Evolutionary conservation across 2,329 filamentous ascomycete genomes (phyloP).

Genomic region (Trichoderma breve): DNA sequence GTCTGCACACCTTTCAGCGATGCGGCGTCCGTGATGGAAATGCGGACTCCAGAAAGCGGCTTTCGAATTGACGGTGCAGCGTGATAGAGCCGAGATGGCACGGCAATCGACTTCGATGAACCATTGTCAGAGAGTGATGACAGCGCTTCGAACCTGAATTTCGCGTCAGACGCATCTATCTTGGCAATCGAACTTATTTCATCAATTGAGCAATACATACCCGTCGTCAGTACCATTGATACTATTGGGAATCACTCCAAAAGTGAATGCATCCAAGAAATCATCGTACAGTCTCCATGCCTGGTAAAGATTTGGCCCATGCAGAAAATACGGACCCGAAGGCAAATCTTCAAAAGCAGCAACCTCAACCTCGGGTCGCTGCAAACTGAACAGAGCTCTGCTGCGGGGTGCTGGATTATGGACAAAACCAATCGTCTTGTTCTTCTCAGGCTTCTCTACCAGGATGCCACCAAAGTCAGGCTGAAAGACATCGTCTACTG

Average conservation of each 20-base stretch:
- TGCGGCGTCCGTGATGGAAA: slow-evolving; percentile 37
- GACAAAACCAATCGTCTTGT: slow-evolving; percentile 14
- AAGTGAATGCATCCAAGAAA: slow-evolving; percentile 35
- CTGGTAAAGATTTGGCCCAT: slow-evolving; percentile 42
- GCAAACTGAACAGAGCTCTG: slow-evolving; percentile 26
- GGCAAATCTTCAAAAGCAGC: slow-evolving; percentile 31
- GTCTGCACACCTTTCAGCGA: slow-evolving; percentile 51
- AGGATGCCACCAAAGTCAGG: slow-evolving; percentile 40
- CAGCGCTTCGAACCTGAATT: slow-evolving; percentile 33
- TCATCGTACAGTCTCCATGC: slow-evolving; percentile 44
- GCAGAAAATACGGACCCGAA: slow-evolving; percentile 42
- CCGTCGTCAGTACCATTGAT: slow-evolving; percentile 25
- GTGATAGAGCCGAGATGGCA: slow-evolving; percentile 40
- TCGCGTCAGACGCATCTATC: background rate
- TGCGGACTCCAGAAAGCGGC: slow-evolving; percentile 38
- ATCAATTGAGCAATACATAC: slow-evolving; percentile 22
- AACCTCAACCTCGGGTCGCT: slow-evolving; percentile 19
- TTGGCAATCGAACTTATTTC: no score
- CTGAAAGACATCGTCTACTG: slow-evolving; percentile 40
- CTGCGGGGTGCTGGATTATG: slow-evolving; percentile 6
- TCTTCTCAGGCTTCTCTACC: slow-evolving; percentile 37
- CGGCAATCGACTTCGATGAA: slow-evolving; percentile 33
- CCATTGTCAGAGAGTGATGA: slow-evolving; percentile 29
- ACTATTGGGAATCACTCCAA: slow-evolving; percentile 39
- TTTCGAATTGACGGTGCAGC: slow-evolving; percentile 29